Base-by-base conservation (phyloP, 805 yeast genomes). In the Clavispora carvajalis region DNA sequence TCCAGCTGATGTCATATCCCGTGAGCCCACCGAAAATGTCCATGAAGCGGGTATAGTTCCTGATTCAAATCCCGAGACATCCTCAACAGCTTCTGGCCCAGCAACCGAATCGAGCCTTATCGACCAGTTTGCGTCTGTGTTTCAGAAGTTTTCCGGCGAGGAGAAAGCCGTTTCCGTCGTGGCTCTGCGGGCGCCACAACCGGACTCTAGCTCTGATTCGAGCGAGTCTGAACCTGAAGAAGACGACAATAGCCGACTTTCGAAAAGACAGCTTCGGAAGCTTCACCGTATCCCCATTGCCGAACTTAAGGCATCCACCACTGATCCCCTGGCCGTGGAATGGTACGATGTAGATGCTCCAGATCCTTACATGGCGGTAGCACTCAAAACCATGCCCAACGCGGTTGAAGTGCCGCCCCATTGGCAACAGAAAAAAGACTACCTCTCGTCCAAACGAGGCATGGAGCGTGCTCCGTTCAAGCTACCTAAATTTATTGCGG, bases 291-390 rank as follows among this genome's bases (percentile, higher is more conserved):
- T 87, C 0, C 75, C 93, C 1, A 59, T 91, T 12, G 78, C 90
- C 0, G 67, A 71, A 7, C 65, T 91, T 38, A 91, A 90, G 56
- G 69, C 84, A 0, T 58, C 67, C 17, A 70, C 85, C 0, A 48
- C 62, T 2, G 64, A 65, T 21, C 97, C 98, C 0, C 87, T 85
- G 42, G 55, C 80, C 4, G 82, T 91, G 1, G 95, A 89, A 48
- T 84, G 95, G 95, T 77, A 67, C 51, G 98, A 93, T 59, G 82
- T 80, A 2, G 93, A 90, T 64, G 83, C 97, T 0, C 71, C 71
- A 1, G 91, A 87, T 51, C 96, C 99, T 2, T 62, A 67, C 36
- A 56, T 89, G 16, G 68, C 79, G 11, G 78, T 85, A 0, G 65
- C 72, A 17, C 59, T 91, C 37, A 91, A 90, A 55, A 64, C 81